Evolutionary conservation across 805 yeast genomes (phyloP).

Genomic region (Spathaspora passalidarum): DNA sequence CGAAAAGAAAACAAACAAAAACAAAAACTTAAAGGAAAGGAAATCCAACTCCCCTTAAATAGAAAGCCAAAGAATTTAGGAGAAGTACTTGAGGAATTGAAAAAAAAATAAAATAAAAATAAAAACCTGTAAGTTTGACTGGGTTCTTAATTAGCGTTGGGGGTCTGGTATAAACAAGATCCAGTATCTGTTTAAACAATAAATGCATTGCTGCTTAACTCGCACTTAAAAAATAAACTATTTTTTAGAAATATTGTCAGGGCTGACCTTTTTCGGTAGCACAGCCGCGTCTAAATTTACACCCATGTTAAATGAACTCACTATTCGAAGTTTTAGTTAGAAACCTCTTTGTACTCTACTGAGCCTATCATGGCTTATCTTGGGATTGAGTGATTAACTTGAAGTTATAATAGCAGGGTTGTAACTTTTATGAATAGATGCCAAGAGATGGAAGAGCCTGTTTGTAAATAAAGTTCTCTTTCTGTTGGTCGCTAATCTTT

Average conservation of each 20-base stretch:
- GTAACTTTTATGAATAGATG: no score
- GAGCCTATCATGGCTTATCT: no score
- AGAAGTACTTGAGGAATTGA: no score
- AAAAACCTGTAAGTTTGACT: not conserved
- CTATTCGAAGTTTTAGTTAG: no score
- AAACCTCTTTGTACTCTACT: no score
- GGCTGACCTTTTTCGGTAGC: not conserved
- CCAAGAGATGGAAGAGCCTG: no score
- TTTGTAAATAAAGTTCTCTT: no score
- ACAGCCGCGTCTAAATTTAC: not conserved
- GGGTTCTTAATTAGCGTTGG: not conserved
- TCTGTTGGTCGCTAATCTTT: no score
- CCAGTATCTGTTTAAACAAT: not conserved
- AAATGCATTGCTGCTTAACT: not conserved
- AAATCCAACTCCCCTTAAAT: not conserved
- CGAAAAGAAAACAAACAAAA: not conserved
- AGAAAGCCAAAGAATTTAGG: not conserved
- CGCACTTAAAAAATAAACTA: not conserved
- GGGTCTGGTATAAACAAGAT: not conserved
- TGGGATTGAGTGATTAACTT: no score
- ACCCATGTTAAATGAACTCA: not conserved
- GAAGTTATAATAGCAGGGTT: no score
- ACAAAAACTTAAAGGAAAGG: not conserved
- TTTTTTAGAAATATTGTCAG: not conserved
- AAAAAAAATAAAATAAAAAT: no score